Conservation (phyloP, 1,139 yeast species). For the Zygosaccharomyces sapae region DNA sequence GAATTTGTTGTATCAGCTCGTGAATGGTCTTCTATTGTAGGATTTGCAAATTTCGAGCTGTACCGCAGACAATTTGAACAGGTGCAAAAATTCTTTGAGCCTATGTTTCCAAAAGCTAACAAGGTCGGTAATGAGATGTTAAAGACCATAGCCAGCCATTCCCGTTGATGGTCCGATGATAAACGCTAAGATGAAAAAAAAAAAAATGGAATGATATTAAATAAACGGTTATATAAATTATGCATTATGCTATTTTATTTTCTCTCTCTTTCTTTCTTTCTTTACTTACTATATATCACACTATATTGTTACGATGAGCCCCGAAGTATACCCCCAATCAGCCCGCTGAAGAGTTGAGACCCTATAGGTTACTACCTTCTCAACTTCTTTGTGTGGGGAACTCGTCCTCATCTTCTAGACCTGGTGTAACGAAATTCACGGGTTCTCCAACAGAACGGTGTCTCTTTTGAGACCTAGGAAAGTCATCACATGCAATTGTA, state of each 20-base stretch:
- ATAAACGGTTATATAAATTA: background rate
- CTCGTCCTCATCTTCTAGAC: background rate
- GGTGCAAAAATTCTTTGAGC: constrained; percentile 75
- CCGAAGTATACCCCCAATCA: constrained; percentile 4
- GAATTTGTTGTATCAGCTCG: constrained; percentile 81
- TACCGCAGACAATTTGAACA: constrained; percentile 70
- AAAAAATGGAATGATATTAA: background rate
- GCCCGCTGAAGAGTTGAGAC: constrained; percentile 6
- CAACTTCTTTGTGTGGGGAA: constrained; percentile 4
- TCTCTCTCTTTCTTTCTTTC: background rate
- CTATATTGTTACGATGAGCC: no score
- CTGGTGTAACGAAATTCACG: background rate
- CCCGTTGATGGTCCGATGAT: no score
- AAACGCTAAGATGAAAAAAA: no score
- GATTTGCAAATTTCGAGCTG: constrained; percentile 68
- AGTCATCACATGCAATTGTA: constrained; percentile 17
- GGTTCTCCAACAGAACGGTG: background rate
- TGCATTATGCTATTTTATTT: constrained; percentile 1
- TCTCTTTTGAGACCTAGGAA: constrained; percentile 2
- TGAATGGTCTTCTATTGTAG: constrained; percentile 79
- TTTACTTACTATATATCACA: no score
- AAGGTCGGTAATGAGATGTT: constrained; percentile 95
- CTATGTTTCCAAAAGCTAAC: constrained; percentile 86
- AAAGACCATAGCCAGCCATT: constrained; percentile 56
- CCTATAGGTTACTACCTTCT: background rate